Percentiles rank a stretch among this genome's conserved stretches.
These are phyloP conservation scores for Arachis hypogaea DNA, from an alignment of 306 rosid genomes.

Conservation along the genomic window DNA sequence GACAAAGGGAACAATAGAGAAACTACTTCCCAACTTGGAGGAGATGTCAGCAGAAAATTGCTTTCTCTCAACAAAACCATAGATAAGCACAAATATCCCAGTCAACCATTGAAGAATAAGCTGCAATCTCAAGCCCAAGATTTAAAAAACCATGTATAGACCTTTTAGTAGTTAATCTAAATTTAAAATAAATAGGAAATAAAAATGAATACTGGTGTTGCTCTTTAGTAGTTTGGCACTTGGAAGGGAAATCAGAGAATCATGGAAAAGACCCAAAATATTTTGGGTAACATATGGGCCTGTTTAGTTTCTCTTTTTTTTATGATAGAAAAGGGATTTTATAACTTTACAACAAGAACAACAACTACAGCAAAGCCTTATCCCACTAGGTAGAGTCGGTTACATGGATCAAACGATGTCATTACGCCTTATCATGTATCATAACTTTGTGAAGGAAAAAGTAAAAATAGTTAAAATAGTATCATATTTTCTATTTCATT, in stretches of 20 bases:
- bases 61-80: conserved; percentile 78
- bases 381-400: too few species aligned
- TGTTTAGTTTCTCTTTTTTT: too few species aligned
- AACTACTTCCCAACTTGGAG: conserved; percentile 85
- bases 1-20: conserved; percentile 75
- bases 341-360: too few species aligned
- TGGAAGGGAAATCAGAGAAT: not conserved
- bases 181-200: conserved; percentile 56
- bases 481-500: too few species aligned
- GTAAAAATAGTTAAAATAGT: too few species aligned
- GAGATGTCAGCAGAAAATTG: conserved; percentile 66
- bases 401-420: too few species aligned
- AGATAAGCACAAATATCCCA: conserved; percentile 79
- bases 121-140: conserved; percentile 90
- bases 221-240: conserved; percentile 40
- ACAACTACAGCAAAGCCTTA: too few species aligned
- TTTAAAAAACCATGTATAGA: conserved; percentile 61
- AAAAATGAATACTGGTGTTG: conserved; percentile 49
- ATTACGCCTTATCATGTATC: too few species aligned
- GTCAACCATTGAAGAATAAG: conserved; percentile 90
- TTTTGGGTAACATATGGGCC: not conserved
- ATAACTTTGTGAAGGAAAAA: too few species aligned
- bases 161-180: conserved; percentile 68
- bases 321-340: too few species aligned
- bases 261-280: not conserved